Base-by-base conservation (phyloP, 2,329 filamentous ascomycete species). In the Cladosporium sp. region DNA sequence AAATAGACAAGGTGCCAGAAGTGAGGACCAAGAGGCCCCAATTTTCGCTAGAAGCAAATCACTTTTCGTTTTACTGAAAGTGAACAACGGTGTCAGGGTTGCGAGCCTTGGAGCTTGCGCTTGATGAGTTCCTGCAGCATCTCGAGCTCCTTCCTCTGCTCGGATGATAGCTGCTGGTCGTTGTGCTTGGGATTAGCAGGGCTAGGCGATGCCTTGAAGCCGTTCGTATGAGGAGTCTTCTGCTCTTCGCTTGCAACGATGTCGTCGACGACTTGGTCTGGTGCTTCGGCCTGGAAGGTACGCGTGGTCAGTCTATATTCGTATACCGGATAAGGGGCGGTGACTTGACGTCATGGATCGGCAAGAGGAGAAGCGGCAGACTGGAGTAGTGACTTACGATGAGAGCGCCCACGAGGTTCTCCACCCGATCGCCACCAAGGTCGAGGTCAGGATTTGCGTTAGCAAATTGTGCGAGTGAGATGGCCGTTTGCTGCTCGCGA, bases 401-500 rank as follows among this genome's bases (percentile, higher is more conserved):
- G 63, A 90, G 78, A 55, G 83, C 79, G 61, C 83, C 77, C 55
- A 86, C 77, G 59, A 90, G 79, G 52, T 72, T 73, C 57, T 78
- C 71, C 40, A 80, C 70, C 51, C 77, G 76, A 59, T 80, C 71
- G 47, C 70, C 67, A 59, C 69, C 75, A 51, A 86, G 69, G 34
- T 78, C 76, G 51, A 83, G 75, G 22, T 80, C 77, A 55, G 74
- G 73, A 62, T 80, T 76, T 63, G 79, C 78, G 57, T 77, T 78
- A 50, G 79, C 76, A 38, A 90, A 75, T 61, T 82, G 80, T 45
- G 82, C 78, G 34, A 91, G 77, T 61, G 84, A 85, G 60, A 90
- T 78, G 4, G 85, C 86, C 43, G 85, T 81, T 68, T 89, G 86
- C 68, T 88, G 82, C 70, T 89, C 84, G 55, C 82, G 78, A 19